phyloP scores from a whole-genome alignment of 805 yeast species.

The Grigorovia jiainica region DNA sequence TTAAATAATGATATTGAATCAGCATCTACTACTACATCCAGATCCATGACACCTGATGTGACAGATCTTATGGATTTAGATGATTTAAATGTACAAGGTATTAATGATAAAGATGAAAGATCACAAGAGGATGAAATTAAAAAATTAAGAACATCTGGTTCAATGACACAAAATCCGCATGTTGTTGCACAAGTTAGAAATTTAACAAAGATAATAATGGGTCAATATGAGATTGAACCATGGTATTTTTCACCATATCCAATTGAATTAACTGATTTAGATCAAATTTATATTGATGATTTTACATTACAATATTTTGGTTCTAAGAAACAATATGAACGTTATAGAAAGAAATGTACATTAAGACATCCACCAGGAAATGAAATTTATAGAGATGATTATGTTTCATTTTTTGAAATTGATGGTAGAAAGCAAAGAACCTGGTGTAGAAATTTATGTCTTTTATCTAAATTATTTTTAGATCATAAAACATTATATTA shows the following conservation, averaged over 20 bases:
- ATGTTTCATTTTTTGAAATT: constrained; percentile 90
- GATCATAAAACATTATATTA: constrained; percentile 95
- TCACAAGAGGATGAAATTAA: constrained; percentile 89
- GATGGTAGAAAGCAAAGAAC: constrained; percentile 94
- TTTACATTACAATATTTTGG: constrained; percentile 85
- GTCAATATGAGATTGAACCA: constrained; percentile 88
- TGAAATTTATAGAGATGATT: constrained; percentile 88
- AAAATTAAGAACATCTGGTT: constrained; percentile 86
- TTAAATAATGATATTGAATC: constrained; percentile 5
- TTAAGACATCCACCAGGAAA: constrained; percentile 97
- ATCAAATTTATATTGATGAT: constrained; percentile 82
- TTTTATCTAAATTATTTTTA: constrained; percentile 78
- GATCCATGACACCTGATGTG: constrained; percentile 28
- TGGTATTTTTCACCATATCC: constrained; percentile 99
- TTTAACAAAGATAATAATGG: constrained; percentile 67
- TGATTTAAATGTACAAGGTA: constrained; percentile 75
- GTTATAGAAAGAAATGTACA: constrained; percentile 81
- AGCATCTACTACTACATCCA: constrained; percentile 4
- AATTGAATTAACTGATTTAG: constrained; percentile 85
- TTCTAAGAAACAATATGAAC: constrained; percentile 80
- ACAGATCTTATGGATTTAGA: constrained; percentile 78
- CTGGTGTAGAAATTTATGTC: constrained; percentile 93
- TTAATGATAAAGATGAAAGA: constrained; percentile 52
- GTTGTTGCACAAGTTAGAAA: constrained; percentile 91
- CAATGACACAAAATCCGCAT: constrained; percentile 84